Conservation (phyloP, 306 rosid species). For the Abrus pulchellus region DNA sequence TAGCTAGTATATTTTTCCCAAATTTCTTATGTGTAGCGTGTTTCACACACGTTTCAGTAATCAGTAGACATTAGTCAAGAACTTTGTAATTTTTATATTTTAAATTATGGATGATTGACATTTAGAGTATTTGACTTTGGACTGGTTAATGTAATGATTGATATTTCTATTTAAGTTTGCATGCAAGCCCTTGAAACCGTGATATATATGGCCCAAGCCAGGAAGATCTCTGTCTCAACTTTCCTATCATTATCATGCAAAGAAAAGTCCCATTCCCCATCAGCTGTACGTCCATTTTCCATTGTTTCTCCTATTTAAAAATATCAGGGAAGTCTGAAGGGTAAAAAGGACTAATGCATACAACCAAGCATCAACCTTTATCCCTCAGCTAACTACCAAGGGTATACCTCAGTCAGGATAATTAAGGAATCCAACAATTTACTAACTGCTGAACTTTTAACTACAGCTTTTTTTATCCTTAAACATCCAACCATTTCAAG, state of each 20-base stretch:
- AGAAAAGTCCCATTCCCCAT: background rate
- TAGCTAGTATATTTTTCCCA: slow-evolving; percentile 21
- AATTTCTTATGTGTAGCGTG: background rate
- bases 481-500: background rate
- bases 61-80: background rate
- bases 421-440: too few species aligned
- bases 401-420: too few species aligned
- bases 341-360: background rate
- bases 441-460: background rate
- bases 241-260: slow-evolving; percentile 1
- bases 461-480: background rate
- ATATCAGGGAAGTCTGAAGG: background rate
- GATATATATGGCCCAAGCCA: background rate
- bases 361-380: background rate
- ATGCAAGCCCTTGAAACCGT: background rate
- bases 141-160: background rate
- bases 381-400: too few species aligned
- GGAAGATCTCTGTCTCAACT: background rate
- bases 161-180: background rate
- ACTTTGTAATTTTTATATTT: slow-evolving; percentile 22
- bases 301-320: slow-evolving; percentile 1
- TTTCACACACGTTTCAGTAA: background rate
- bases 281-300: background rate
- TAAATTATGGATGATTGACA: slow-evolving; percentile 10
- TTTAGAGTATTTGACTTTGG: slow-evolving; percentile 17